A percentile compares a stretch with the other conserved stretches of the same genome.
Evolutionary conservation across 2,329 filamentous ascomycete species (phyloP).

Genomic region (Beauveria rudraprayagi): DNA sequence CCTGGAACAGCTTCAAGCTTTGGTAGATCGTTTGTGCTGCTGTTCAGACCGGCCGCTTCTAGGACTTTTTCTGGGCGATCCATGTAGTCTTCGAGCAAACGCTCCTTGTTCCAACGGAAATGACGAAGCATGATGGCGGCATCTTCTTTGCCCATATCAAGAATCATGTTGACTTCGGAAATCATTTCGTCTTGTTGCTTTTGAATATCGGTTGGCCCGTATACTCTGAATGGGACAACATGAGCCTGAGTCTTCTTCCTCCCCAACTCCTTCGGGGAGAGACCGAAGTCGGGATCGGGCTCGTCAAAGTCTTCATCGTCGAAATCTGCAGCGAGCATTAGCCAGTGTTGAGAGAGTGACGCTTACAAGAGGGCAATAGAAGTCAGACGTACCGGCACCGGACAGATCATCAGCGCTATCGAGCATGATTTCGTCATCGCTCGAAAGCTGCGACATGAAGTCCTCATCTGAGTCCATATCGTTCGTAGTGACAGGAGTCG

Average conservation of each 20-base stretch:
- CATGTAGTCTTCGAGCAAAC: conserved; percentile 93
- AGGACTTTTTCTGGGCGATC: conserved; percentile 72
- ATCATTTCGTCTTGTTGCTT: conserved; percentile 79
- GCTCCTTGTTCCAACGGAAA: conserved; percentile 94
- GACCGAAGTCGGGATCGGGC: conserved; percentile 46
- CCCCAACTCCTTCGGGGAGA: conserved; percentile 52
- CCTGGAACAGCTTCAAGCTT: conserved; percentile 63
- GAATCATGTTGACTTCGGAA: conserved; percentile 81
- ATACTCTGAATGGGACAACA: conserved; percentile 78
- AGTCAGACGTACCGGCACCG: conserved; percentile 32
- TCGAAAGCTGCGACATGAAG: conserved; percentile 77
- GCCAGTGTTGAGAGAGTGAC: not conserved
- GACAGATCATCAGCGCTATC: conserved; percentile 69
- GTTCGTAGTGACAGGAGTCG: conserved; percentile 47
- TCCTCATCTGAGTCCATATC: conserved; percentile 95
- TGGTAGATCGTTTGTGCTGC: conserved; percentile 52
- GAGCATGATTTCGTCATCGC: conserved; percentile 61
- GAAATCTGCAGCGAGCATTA: conserved; percentile 37
- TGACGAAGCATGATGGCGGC: conserved; percentile 83
- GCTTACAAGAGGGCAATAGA: not conserved
- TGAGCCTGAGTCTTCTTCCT: conserved; percentile 68
- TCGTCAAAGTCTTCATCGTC: conserved; percentile 50
- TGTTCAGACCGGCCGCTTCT: conserved; percentile 74
- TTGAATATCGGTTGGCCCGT: conserved; percentile 72
- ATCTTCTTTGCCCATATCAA: conserved; percentile 82